Conservation (phyloP, 306 rosid genomes). For the Rubus idaeus region DNA sequence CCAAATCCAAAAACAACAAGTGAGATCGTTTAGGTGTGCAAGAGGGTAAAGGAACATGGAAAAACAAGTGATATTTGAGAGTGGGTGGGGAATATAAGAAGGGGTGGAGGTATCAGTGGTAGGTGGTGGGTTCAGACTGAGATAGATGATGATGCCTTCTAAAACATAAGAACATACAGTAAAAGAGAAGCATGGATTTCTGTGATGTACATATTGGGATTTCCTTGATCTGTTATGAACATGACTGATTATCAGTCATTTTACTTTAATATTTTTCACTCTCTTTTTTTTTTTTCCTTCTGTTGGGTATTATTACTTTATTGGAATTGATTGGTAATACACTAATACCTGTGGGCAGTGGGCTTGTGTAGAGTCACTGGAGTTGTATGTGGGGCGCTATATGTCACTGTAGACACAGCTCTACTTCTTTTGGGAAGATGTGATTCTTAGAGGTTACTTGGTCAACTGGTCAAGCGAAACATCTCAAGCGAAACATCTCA, state of each 20-base stretch:
- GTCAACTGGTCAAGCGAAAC: constrained; percentile 26
- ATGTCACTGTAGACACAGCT: constrained; percentile 13
- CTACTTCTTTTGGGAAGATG: not conserved
- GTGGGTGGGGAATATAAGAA: constrained; percentile 38
- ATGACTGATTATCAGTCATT: constrained; percentile 40
- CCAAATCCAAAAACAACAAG: constrained; percentile 28
- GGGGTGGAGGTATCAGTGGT: constrained; percentile 73
- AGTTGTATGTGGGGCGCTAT: not conserved
- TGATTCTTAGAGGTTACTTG: not conserved
- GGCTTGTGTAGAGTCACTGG: not conserved
- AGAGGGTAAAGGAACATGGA: constrained; percentile 24
- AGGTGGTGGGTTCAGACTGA: constrained; percentile 50
- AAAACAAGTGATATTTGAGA: constrained; percentile 10
- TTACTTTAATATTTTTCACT: not conserved
- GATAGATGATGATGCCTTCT: constrained; percentile 35
- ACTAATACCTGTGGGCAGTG: constrained; percentile 13
- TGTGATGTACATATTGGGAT: constrained; percentile 24
- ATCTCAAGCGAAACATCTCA: too few relatives aligned
- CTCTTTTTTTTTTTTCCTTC: not conserved
- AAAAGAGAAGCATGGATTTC: constrained; percentile 44
- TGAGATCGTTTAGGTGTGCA: constrained; percentile 22
- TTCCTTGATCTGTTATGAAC: constrained; percentile 44
- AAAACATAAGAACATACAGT: constrained; percentile 49
- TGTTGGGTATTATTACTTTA: not conserved
- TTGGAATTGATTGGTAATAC: constrained; percentile 16